A percentile compares a stretch with the other conserved stretches of the same genome.
These are phyloP conservation scores for Colletotrichum sp. DNA, from an alignment of 2,329 filamentous ascomycete genomes.

Conservation along the genomic window DNA sequence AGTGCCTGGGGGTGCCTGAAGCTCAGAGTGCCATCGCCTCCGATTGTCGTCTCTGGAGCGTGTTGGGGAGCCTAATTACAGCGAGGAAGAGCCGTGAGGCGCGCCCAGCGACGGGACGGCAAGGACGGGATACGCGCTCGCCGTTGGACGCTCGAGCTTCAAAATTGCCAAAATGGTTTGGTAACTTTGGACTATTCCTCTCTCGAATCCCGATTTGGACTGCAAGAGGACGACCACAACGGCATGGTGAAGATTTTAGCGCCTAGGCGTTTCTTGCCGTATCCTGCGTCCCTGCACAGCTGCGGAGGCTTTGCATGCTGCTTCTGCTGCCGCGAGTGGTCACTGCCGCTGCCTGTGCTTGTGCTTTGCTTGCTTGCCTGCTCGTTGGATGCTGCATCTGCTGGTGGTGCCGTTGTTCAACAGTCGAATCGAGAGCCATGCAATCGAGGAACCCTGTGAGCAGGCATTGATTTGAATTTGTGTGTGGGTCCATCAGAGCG, in stretches of 20 bases:
- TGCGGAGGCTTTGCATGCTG: not conserved
- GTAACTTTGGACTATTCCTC: not conserved
- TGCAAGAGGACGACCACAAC: not conserved
- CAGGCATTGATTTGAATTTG: slow-evolving; percentile 22
- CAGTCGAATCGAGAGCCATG: not conserved
- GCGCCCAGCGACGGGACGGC: slow-evolving; percentile 8
- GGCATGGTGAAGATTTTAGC: not conserved
- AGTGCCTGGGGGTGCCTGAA: not conserved
- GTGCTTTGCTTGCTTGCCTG: not conserved
- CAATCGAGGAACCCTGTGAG: slow-evolving; percentile 7
- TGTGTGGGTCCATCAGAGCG: slow-evolving; percentile 7
- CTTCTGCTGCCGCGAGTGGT: not conserved
- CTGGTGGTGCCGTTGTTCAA: not conserved
- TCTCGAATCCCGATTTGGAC: not conserved
- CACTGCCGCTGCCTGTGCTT: not conserved
- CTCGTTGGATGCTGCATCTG: not conserved
- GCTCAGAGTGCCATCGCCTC: slow-evolving; percentile 3
- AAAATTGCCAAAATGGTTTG: not conserved
- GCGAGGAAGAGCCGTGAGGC: slow-evolving; percentile 36
- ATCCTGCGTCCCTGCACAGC: not conserved
- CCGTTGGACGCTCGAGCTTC: not conserved
- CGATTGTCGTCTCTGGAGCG: slow-evolving; percentile 4
- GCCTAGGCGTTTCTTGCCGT: slow-evolving; percentile 1
- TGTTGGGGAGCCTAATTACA: slow-evolving; percentile 28
- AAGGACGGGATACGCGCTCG: not conserved